These are phyloP conservation scores for Biscutella laevigata DNA, from an alignment of 441 rosid species.

Conservation along the genomic window DNA sequence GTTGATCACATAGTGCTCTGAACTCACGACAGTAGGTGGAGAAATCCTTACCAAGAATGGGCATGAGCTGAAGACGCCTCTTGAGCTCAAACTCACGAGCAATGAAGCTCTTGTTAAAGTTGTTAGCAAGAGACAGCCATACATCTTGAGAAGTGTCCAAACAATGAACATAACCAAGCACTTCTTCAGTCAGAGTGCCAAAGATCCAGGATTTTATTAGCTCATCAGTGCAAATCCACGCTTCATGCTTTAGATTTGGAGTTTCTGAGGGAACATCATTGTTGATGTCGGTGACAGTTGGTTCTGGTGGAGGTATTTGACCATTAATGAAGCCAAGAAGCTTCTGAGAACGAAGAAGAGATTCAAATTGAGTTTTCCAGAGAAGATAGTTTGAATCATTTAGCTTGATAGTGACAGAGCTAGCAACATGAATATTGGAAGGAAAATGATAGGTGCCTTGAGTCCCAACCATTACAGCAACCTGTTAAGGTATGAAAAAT, in stretches of 20 bases:
- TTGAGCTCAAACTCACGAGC: not conserved
- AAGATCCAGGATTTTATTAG: not conserved
- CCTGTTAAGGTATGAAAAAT: not conserved
- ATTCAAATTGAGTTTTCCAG: not conserved
- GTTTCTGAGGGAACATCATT: too few species aligned
- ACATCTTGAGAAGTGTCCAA: rapidly evolving
- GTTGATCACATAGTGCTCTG: not conserved
- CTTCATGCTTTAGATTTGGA: not conserved
- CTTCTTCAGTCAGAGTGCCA: not conserved
- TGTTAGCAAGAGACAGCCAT: not conserved
- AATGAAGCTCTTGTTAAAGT: not conserved
- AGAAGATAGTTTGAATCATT: not conserved
- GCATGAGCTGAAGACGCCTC: rapidly evolving
- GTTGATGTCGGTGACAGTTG: not conserved
- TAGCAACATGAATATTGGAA: not conserved
- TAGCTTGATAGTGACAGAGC: not conserved
- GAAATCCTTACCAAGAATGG: not conserved
- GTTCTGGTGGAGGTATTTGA: not conserved
- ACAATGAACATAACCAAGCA: not conserved
- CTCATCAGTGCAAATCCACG: not conserved
- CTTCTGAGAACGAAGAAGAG: not conserved
- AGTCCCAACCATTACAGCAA: not conserved
- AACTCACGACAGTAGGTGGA: rapidly evolving
- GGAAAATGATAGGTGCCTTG: not conserved
- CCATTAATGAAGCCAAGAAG: not conserved